Evolutionary conservation across 176 grass and related monocot genomes (phyloP).

Genomic region (Eragrostis curvula): DNA sequence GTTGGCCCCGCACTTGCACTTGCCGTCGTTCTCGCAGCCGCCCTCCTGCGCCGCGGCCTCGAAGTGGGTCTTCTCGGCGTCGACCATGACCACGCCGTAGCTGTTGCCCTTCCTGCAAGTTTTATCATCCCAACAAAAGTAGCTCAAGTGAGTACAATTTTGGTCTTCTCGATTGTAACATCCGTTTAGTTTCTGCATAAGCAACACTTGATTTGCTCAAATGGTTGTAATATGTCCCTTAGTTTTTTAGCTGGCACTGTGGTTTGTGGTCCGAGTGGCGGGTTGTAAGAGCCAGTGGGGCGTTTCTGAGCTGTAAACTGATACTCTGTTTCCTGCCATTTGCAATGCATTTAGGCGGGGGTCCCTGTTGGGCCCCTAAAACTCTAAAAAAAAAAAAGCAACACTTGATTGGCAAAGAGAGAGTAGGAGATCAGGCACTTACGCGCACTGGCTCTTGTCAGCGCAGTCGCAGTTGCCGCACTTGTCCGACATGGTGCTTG

Average conservation of each 20-base stretch:
- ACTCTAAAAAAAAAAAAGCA: too few species aligned
- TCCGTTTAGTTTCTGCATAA: neutral
- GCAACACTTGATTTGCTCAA: neutral
- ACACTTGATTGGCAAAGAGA: neutral
- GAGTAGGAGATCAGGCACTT: conserved; percentile 24
- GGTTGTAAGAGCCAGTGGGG: too few species aligned
- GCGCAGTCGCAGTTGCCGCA: conserved; percentile 96
- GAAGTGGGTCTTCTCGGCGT: conserved; percentile 54
- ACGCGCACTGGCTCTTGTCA: conserved; percentile 79
- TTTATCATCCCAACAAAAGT: neutral
- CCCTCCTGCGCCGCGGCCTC: conserved; percentile 29
- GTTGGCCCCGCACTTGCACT: conserved; percentile 56
- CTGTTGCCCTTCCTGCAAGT: conserved; percentile 64
- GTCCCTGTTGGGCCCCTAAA: too few species aligned
- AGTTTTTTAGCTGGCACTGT: too few species aligned
- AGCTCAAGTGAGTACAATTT: too few species aligned
- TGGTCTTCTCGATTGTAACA: neutral
- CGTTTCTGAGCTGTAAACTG: too few species aligned
- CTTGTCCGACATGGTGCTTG: conserved; percentile 71
- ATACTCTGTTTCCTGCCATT: too few species aligned
- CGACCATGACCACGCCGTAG: conserved; percentile 48
- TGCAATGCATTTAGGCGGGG: too few species aligned
- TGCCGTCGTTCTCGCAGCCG: conserved; percentile 34
- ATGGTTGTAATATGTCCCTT: too few species aligned
- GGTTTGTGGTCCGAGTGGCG: too few species aligned